Conservation (phyloP, 2,329 filamentous ascomycete species). For the Arthroderma sp. region DNA sequence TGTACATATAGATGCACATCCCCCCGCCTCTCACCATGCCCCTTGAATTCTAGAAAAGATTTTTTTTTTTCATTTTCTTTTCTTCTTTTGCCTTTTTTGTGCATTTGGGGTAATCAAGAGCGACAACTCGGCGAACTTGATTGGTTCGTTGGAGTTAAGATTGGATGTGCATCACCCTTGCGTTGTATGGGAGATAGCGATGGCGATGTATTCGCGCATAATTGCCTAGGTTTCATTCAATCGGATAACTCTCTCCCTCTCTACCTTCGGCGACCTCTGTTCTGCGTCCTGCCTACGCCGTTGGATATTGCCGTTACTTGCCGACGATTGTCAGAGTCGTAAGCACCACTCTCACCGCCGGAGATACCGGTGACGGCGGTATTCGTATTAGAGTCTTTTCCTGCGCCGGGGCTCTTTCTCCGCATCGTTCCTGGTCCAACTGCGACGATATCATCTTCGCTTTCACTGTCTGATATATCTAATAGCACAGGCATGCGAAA, state of each 20-base stretch:
- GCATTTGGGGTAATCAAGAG: no score
- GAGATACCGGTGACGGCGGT: constrained; percentile 15
- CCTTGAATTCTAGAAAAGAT: no score
- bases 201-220: not conserved
- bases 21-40: no score
- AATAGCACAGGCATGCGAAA: constrained; percentile 91
- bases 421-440: constrained; percentile 70
- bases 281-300: constrained; percentile 11
- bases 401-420: constrained; percentile 66
- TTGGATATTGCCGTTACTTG: constrained; percentile 4
- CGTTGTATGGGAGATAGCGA: not conserved
- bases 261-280: constrained; percentile 21
- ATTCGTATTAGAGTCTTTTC: constrained; percentile 39
- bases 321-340: constrained; percentile 1
- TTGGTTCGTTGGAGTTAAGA: not conserved
- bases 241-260: constrained; percentile 3
- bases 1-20: no score
- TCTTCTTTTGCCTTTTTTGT: no score
- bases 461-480: constrained; percentile 85
- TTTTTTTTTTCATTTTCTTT: no score
- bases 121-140: no score
- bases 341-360: constrained; percentile 1
- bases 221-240: not conserved
- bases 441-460: constrained; percentile 70
- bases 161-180: not conserved